These are phyloP conservation scores for Arabidopsis hybrid DNA, from an alignment of 441 rosid species.

Conservation along the genomic window DNA sequence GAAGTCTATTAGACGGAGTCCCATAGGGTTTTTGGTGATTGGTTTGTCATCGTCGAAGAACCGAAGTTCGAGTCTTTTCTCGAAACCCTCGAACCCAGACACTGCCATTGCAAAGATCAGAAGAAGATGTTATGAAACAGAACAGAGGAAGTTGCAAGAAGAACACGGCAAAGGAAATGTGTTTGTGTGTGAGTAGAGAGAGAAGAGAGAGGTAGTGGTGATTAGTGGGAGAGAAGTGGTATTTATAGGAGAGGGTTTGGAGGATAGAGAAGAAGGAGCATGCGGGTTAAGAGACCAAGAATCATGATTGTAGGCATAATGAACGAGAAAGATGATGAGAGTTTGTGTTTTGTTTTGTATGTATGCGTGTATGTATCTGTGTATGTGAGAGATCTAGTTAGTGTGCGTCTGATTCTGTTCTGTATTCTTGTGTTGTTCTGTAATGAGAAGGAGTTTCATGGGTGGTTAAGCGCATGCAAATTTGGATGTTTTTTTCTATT, in stretches of 20 bases:
- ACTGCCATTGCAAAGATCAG: slow-evolving; percentile 60
- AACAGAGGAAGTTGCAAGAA: slow-evolving; percentile 16
- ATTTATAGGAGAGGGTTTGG: slow-evolving; percentile 55
- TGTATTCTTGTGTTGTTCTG: slow-evolving; percentile 26
- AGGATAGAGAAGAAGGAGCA: slow-evolving; percentile 58
- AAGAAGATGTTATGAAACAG: slow-evolving; percentile 7
- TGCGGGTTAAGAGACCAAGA: slow-evolving; percentile 98
- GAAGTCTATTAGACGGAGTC: slow-evolving; percentile 79
- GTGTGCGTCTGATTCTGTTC: slow-evolving; percentile 20
- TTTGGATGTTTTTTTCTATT: neutral
- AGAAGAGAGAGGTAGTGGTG: slow-evolving; percentile 46
- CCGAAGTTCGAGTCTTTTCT: slow-evolving; percentile 92
- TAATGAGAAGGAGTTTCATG: slow-evolving; percentile 43
- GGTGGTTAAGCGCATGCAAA: slow-evolving; percentile 63
- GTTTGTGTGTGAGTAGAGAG: slow-evolving; percentile 46
- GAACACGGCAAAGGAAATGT: slow-evolving; percentile 9
- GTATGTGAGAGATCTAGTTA: slow-evolving; percentile 18
- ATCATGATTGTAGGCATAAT: slow-evolving; percentile 95
- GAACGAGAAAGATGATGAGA: slow-evolving; percentile 86
- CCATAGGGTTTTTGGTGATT: slow-evolving; percentile 44
- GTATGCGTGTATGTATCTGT: slow-evolving; percentile 32
- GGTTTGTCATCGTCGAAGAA: slow-evolving; percentile 66
- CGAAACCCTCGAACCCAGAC: slow-evolving; percentile 97
- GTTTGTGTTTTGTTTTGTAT: slow-evolving; percentile 41
- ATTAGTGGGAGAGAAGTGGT: slow-evolving; percentile 45